Base-by-base conservation (phyloP, 768 basidiomycete species). In the Leucosporidium yakuticum region DNA sequence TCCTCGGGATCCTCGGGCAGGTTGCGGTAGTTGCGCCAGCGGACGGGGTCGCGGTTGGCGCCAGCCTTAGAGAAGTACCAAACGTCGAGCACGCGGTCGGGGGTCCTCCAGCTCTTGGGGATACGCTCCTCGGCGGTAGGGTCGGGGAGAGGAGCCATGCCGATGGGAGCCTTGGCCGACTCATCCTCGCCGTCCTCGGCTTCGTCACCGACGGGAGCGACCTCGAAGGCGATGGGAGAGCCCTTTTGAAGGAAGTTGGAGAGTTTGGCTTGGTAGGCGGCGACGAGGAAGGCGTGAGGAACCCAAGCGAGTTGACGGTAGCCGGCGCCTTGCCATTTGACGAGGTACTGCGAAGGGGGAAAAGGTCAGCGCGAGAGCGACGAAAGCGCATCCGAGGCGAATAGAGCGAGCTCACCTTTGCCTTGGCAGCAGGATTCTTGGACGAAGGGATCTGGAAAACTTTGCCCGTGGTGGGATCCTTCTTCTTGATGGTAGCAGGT, bases 31-130 rank as follows among this genome's bases (percentile, higher is more conserved):
- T 56, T 36, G 12, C 21, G 39, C 17, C 56, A 17, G 34, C n/a
- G 29, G 2, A 62, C 34, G 1, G 25, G 12, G 39, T 44, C 39
- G 31, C 8, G 11, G 21, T 47, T 49, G 23, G 50, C 62, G 0
- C 44, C 11, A 8, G 19, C 6, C 32, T 27, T 62, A 23, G 56
- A 59, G 14, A 7, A 29, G 64, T 62, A 73, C 27, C 85, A 79
- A 29, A 93, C 80, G 73, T 96, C 91, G 44, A 99, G 82, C 32
- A 98, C 82, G n/a, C 94, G 87, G 75, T 95, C 93, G n/a, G 91
- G 82, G 0, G 88, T 91, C 78, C 86, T 88, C 95, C 95, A 97
- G 11, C 84, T 81, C 1, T 79, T 80, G 11, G 92, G 91, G 29
- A 73, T 62, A 65, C 84, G 83, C 21, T 79, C 80, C 72, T 89